These are phyloP conservation scores for Myriangium duriaei DNA, from an alignment of 2,329 filamentous ascomycete species.

Conservation along the genomic window DNA sequence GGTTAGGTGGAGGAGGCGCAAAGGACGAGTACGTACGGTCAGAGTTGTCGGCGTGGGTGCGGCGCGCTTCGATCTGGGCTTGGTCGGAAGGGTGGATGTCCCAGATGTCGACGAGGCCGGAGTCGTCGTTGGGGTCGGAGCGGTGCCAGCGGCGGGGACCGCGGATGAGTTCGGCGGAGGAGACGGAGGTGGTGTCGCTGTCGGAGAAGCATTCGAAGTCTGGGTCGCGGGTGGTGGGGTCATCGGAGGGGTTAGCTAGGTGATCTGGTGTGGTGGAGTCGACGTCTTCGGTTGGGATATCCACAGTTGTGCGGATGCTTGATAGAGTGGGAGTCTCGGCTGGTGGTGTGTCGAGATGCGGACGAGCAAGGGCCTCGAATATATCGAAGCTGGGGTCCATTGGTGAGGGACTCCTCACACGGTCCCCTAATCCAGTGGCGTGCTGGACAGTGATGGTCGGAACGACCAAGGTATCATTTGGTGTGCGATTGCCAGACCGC, in stretches of 20 bases:
- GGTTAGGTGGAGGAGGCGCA: no score
- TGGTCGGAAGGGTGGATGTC: no score
- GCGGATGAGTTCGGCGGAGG: no score
- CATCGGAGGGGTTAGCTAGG: slow-evolving; percentile 16
- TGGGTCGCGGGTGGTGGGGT: slow-evolving; percentile 20
- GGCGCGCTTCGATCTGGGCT: no score
- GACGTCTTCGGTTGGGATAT: slow-evolving; percentile 21
- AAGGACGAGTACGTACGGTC: no score
- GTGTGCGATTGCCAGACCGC: neutral
- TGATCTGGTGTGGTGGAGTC: slow-evolving; percentile 23
- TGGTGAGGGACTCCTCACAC: slow-evolving; percentile 55
- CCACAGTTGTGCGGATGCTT: no score
- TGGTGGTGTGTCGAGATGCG: neutral
- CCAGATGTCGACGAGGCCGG: no score
- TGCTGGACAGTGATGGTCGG: slow-evolving; percentile 4
- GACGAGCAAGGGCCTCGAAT: slow-evolving; percentile 26
- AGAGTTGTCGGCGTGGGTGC: no score
- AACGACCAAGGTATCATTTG: neutral
- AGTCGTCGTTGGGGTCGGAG: no score
- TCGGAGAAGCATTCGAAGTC: slow-evolving; percentile 23
- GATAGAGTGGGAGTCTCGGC: no score
- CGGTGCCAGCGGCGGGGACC: no score
- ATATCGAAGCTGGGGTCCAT: slow-evolving; percentile 52
- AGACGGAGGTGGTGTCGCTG: slow-evolving; percentile 36
- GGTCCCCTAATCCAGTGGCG: slow-evolving; percentile 58